A percentile compares a stretch with the other conserved stretches of the same genome.
Conservation (phyloP, 73 alveolate species). For the Effrenium voratum region DNA sequence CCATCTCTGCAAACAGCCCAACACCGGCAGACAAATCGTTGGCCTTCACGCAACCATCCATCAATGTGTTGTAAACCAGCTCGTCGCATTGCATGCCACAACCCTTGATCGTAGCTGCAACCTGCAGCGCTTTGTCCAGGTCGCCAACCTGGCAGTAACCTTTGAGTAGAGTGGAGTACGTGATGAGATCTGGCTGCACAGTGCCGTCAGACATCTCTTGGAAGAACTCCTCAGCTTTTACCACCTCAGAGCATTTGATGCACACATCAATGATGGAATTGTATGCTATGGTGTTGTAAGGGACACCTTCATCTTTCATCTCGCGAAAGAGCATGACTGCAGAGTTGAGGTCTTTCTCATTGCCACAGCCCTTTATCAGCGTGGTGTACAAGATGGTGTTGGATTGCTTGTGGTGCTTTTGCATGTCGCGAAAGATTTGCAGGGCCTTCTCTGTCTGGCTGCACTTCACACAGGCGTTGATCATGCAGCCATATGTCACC, state of each 20-base stretch:
- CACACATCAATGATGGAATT: conserved; percentile 96
- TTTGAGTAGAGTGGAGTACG: conserved; percentile 98
- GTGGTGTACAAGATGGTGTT: conserved; percentile 98
- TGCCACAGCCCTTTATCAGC: conserved; percentile 97
- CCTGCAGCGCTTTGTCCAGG: conserved; percentile 96
- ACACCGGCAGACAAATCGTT: conserved; percentile 85
- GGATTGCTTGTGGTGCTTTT: conserved; percentile 96
- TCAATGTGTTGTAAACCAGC: conserved; percentile 97
- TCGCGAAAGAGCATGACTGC: conserved; percentile 97
- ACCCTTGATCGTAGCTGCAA: conserved; percentile 86
- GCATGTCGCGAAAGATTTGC: conserved; percentile 97
- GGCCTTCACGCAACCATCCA: conserved; percentile 96
- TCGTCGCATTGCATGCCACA: conserved; percentile 96
- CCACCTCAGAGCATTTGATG: conserved; percentile 56
- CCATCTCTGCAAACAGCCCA: conserved; percentile 88
- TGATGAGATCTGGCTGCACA: conserved; percentile 97
- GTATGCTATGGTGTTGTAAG: conserved; percentile 98
- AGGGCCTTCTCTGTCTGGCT: conserved; percentile 96
- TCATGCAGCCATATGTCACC: conserved; percentile 98
- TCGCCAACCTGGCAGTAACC: conserved; percentile 95
- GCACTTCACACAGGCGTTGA: conserved; percentile 98
- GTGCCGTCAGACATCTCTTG: not conserved
- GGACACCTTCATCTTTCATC: conserved; percentile 96
- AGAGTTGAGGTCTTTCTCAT: conserved; percentile 96
- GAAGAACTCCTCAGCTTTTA: conserved; percentile 67